A percentile compares a stretch with the other conserved stretches of the same genome.
Evolutionary conservation across 805 yeast species (phyloP).

Genomic region (Phaffomyces opuntiae): DNA sequence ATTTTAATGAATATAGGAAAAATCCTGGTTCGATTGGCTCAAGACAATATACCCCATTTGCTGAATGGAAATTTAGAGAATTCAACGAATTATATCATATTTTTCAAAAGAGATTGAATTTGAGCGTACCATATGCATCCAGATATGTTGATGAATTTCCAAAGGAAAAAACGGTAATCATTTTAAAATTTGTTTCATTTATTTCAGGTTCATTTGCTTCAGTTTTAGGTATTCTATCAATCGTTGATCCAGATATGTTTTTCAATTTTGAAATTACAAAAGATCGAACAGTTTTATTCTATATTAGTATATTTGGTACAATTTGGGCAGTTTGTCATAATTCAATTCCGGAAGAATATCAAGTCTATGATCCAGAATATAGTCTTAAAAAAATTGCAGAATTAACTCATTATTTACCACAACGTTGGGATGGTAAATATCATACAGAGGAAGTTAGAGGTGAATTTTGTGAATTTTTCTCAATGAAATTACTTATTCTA

Average conservation of each 20-base stretch:
- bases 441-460: constrained; percentile 80
- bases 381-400: constrained; percentile 73
- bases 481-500: constrained; percentile 63
- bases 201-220: constrained; percentile 87
- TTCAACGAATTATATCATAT: constrained; percentile 89
- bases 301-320: constrained; percentile 83
- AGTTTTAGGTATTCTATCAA: constrained; percentile 66
- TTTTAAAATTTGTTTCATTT: constrained; percentile 59
- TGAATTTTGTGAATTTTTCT: constrained; percentile 76
- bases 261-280: constrained; percentile 82
- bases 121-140: constrained; percentile 74
- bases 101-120: constrained; percentile 68
- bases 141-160: constrained; percentile 90
- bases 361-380: constrained; percentile 89
- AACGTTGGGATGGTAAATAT: constrained; percentile 75
- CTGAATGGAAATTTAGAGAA: constrained; percentile 93
- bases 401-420: constrained; percentile 87
- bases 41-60: constrained; percentile 87
- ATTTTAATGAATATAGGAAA: constrained; percentile 86
- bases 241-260: constrained; percentile 85
- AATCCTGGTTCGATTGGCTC: constrained; percentile 80
- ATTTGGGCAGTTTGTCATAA: constrained; percentile 78
- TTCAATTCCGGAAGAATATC: constrained; percentile 54
- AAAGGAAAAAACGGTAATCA: constrained; percentile 53
- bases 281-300: constrained; percentile 77